Conservation (phyloP, 2,329 filamentous ascomycete genomes). For the Beauveria scarabaeidicola region DNA sequence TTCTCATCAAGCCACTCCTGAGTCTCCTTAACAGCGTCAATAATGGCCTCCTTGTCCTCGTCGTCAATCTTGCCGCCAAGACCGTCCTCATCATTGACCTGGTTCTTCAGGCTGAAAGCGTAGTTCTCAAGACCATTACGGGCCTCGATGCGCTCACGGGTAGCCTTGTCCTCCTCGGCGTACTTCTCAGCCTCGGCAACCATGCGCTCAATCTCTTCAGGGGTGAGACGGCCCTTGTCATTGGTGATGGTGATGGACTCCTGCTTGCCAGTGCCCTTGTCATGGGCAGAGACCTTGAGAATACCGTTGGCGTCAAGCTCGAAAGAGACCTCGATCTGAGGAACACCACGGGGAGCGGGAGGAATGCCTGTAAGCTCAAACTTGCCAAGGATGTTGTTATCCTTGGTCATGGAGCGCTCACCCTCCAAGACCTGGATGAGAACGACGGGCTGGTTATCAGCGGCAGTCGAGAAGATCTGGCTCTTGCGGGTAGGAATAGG, state of each 20-base stretch:
- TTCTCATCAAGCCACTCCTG: slow-evolving; percentile 97
- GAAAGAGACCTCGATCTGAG: slow-evolving; percentile 97
- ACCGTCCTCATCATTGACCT: slow-evolving; percentile 92
- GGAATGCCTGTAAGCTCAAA: slow-evolving; percentile 97
- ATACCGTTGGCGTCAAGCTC: slow-evolving; percentile 98
- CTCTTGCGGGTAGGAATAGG: slow-evolving; percentile 93
- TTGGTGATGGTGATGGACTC: slow-evolving; percentile 99
- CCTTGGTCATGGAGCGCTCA: slow-evolving; percentile 88
- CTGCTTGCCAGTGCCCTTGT: slow-evolving; percentile 96
- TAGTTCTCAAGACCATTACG: slow-evolving; percentile 98
- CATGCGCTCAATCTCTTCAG: slow-evolving; percentile 99
- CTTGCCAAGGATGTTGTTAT: slow-evolving; percentile 96
- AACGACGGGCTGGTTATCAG: slow-evolving; percentile 93
- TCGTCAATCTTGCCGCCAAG: slow-evolving; percentile 97
- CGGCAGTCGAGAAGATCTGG: slow-evolving; percentile 94
- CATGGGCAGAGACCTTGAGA: slow-evolving; percentile 87
- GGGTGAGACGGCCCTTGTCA: slow-evolving; percentile 94
- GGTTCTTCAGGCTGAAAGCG: slow-evolving; percentile 98
- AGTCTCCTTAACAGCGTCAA: slow-evolving; percentile 94
- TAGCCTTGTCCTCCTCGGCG: slow-evolving; percentile 98
- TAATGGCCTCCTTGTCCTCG: slow-evolving; percentile 95
- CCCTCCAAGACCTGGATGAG: slow-evolving; percentile 94
- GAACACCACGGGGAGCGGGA: slow-evolving; percentile 88
- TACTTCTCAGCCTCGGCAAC: slow-evolving; percentile 97
- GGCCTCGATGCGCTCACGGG: slow-evolving; percentile 91